Evolutionary conservation across 345 rosid genomes (phyloP), one percentile per base, ranked within the genome.

Genomic region (Citrus australasica): DNA sequence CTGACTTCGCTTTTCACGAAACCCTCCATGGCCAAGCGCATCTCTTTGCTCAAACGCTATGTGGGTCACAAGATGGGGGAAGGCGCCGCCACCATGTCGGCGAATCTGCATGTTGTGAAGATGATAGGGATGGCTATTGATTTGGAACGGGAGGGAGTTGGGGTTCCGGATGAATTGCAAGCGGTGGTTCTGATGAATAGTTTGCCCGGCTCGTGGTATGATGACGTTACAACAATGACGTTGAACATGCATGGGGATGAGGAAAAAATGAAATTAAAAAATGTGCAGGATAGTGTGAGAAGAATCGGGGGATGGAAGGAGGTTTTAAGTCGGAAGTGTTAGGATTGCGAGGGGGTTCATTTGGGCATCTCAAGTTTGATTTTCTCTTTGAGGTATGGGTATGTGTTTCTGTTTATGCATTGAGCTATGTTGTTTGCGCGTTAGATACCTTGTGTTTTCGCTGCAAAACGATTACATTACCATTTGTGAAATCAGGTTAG

Each of bases 111-210:
- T 21, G 69, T 65, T 25, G 4, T 37, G 2, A 63, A 72, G 72
- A 72, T 73, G 77, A 21, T 9, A 2, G 46, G 46, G 3, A 32
- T 37, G 77, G 77, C 59, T 33, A 27, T 1, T 66, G 81, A 65
- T 9, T 51, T 79, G 81, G 24, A 48, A 28, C 5, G 6, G 40
- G 66, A 25, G 33, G 77, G 77, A 22, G 22, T 65, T 21, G 46
- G 73, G 13, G 13, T 79, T 33, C 77, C 72, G 32, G 16, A 37
- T 6, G 71, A 73, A 2, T 6, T 65, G 59, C 73, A 79, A n/a
- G 59, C 81, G 48, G 65, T 56, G 21, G 37, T 32, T 27, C 38
- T 73, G 73, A 35, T 79, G 46, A 33, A 79, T 13, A 72, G 77
- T 65, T 72, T 79, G 7, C 73, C 73, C 10, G 66, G 65, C 3